Conservation (phyloP, 345 rosid species). For the Populus ilicifolia region DNA sequence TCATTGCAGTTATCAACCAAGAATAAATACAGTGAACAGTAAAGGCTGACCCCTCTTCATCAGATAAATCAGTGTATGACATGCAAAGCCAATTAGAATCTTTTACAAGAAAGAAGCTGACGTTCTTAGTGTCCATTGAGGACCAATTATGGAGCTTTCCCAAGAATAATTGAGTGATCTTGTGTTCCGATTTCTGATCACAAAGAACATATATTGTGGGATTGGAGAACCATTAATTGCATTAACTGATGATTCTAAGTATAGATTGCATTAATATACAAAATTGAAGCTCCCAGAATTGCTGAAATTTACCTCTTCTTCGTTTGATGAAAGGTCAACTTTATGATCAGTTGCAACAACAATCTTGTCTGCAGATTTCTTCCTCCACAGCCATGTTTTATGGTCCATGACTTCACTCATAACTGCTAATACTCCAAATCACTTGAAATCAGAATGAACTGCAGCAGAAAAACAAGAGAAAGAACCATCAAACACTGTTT, state of each 20-base stretch:
- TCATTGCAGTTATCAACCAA: not conserved
- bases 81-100: not conserved
- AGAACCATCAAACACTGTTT: not conserved
- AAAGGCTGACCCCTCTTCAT: not conserved
- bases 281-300: not conserved
- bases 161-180: not conserved
- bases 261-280: not conserved
- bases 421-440: not conserved
- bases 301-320: slow-evolving; percentile 49
- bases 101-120: not conserved
- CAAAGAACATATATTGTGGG: not conserved
- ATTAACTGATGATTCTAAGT: not conserved
- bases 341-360: slow-evolving; percentile 33
- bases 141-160: not conserved
- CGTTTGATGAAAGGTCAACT: slow-evolving; percentile 29
- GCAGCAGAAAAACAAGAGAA: slow-evolving; percentile 3
- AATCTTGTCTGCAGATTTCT: slow-evolving; percentile 62
- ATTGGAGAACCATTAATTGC: not conserved
- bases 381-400: slow-evolving; percentile 83
- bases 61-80: not conserved
- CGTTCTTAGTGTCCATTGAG: not conserved
- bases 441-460: slow-evolving; percentile 18
- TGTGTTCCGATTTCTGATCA: not conserved
- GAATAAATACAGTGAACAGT: slow-evolving; percentile 1
- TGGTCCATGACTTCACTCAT: slow-evolving; percentile 52